A percentile compares a stretch with the other conserved stretches of the same genome.
These are phyloP conservation scores for Macrophomina phaseolina DNA, from an alignment of 2,329 filamentous ascomycete species.

Conservation along the genomic window DNA sequence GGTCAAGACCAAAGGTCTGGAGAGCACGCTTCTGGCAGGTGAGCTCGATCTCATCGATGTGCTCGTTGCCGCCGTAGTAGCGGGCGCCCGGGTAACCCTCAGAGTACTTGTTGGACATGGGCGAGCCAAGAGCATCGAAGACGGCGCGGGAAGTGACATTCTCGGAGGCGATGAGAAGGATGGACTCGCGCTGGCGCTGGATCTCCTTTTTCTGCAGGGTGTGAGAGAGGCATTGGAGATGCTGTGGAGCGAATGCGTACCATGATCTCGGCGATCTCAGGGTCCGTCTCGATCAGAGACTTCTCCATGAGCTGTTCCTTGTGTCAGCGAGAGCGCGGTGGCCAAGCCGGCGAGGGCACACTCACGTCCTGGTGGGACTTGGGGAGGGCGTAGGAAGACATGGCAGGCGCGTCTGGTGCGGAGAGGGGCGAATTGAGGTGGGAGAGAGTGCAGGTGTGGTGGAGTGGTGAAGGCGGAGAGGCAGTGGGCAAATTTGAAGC, in stretches of 20 bases:
- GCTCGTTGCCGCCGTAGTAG: slow-evolving; percentile 97
- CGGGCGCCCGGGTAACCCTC: slow-evolving; percentile 96
- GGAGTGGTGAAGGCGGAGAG: neutral
- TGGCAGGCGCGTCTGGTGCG: slow-evolving; percentile 29
- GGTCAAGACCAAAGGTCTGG: slow-evolving; percentile 81
- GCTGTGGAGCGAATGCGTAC: slow-evolving; percentile 52
- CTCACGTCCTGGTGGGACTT: slow-evolving; percentile 70
- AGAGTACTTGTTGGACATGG: slow-evolving; percentile 88
- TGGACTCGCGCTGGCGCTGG: slow-evolving; percentile 96
- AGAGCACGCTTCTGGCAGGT: slow-evolving; percentile 90
- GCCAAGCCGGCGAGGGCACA: slow-evolving; percentile 34
- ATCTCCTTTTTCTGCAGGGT: slow-evolving; percentile 79
- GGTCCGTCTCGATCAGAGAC: slow-evolving; percentile 87
- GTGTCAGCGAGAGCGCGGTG: slow-evolving; percentile 40
- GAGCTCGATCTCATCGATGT: slow-evolving; percentile 88
- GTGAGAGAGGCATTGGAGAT: slow-evolving; percentile 38
- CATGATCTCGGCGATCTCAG: slow-evolving; percentile 97
- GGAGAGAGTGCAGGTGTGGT: neutral
- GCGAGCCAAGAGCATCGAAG: slow-evolving; percentile 57
- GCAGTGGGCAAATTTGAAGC: slow-evolving; percentile 25
- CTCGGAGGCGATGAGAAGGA: slow-evolving; percentile 63
- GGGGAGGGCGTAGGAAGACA: slow-evolving; percentile 66
- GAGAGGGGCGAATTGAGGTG: neutral
- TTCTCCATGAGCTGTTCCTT: slow-evolving; percentile 85
- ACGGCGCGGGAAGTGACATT: slow-evolving; percentile 48